Conservation (phyloP, 352 stramenopile species). For the Stephanocyclus meneghinianus region DNA sequence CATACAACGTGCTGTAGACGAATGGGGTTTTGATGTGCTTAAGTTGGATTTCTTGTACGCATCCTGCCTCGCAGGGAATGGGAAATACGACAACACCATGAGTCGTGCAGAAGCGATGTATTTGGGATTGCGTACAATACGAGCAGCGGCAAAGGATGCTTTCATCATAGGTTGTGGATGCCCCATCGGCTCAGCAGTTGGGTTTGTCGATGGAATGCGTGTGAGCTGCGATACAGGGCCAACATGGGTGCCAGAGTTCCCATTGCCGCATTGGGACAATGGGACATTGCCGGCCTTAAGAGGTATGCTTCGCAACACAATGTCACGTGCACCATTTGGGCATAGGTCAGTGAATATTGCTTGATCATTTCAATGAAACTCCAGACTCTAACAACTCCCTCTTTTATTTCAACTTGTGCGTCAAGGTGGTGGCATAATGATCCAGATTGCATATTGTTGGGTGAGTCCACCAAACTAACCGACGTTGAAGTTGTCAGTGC, state of each 20-base stretch:
- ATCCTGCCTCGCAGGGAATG: conserved; percentile 80
- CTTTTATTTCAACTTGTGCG: background rate
- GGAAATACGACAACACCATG: conserved; percentile 81
- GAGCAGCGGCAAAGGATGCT: conserved; percentile 71
- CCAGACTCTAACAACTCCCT: background rate
- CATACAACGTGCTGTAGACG: conserved; percentile 73
- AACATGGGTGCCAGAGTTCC: conserved; percentile 81
- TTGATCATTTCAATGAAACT: background rate
- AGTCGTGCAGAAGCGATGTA: conserved; percentile 82
- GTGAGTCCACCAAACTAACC: conserved; percentile 80
- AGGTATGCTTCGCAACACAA: conserved; percentile 83
- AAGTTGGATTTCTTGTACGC: conserved; percentile 87
- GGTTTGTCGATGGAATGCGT: conserved; percentile 83
- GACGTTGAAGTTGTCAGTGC: conserved; percentile 81
- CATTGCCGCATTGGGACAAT: conserved; percentile 78
- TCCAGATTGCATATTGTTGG: conserved; percentile 85
- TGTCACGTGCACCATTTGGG: conserved; percentile 78
- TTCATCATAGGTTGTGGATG: conserved; percentile 86
- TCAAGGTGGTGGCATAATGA: conserved; percentile 86
- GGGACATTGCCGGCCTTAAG: conserved; percentile 79
- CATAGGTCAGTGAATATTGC: conserved; percentile 36
- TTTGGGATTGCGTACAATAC: conserved; percentile 78
- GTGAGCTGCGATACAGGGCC: conserved; percentile 84
- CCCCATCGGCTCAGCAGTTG: conserved; percentile 77
- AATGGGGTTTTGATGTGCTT: conserved; percentile 83